phyloP scores from a whole-genome alignment of 1,284 basidiomycete genomes.

The Fomitiporia mediterranea region DNA sequence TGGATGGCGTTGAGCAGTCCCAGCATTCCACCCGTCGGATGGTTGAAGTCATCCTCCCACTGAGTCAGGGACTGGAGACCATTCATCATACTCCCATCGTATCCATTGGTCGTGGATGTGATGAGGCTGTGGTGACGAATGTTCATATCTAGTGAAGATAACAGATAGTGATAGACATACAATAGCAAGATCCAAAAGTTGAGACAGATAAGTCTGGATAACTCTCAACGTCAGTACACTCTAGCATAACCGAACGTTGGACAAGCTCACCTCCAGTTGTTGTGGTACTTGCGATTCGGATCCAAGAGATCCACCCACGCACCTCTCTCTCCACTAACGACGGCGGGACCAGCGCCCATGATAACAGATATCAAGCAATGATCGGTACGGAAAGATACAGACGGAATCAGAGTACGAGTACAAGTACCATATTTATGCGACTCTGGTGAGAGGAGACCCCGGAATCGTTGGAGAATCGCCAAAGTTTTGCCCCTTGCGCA shows the following conservation, averaged over 20 bases:
- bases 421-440: conserved; percentile 7
- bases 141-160: background rate
- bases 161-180: conserved; percentile 33
- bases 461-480: background rate
- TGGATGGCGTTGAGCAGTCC: conserved; percentile 77
- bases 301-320: conserved; percentile 55
- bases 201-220: conserved; percentile 50
- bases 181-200: conserved; percentile 66
- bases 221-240: conserved; percentile 4
- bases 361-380: background rate
- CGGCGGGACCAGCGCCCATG: conserved; percentile 46
- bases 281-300: conserved; percentile 66
- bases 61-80: conserved; percentile 61
- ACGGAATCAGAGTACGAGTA: background rate
- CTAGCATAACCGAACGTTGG: too few species aligned
- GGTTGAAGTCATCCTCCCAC: conserved; percentile 55
- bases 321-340: conserved; percentile 28
- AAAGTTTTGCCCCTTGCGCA: conserved; percentile 11
- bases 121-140: conserved; percentile 47
- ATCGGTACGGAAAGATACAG: background rate
- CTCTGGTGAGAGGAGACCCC: conserved; percentile 1
- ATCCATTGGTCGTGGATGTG: conserved; percentile 73
- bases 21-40: conserved; percentile 51
- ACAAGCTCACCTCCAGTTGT: conserved; percentile 53
- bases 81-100: conserved; percentile 77